phyloP scores from a whole-genome alignment of 441 rosid species.

The Codiaeum variegatum region DNA sequence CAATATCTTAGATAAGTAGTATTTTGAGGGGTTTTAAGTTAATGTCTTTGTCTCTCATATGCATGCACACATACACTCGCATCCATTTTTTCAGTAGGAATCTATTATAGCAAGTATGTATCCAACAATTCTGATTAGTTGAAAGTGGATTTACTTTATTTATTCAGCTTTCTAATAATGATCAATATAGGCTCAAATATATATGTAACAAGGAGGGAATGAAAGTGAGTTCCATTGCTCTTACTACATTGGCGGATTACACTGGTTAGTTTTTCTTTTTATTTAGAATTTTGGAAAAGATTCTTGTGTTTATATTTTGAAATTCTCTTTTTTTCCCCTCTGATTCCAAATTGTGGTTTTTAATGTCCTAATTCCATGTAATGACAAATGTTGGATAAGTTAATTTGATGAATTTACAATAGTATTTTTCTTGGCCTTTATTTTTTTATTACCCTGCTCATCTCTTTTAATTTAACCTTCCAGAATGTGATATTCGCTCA shows the following conservation, averaged over 20 bases:
- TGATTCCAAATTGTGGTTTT: conserved; percentile 10
- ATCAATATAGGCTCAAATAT: conserved; percentile 67
- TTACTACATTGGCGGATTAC: conserved; percentile 79
- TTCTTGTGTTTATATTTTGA: neutral
- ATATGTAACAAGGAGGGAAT: conserved; percentile 85
- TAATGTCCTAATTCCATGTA: neutral
- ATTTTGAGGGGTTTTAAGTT: neutral
- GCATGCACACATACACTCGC: too few species aligned
- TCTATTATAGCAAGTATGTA: neutral
- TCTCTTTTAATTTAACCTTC: conserved; percentile 27
- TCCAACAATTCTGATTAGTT: neutral
- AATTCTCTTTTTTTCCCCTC: neutral
- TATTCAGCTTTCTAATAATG: neutral
- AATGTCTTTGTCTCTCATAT: neutral
- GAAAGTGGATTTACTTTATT: neutral
- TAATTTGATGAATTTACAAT: neutral
- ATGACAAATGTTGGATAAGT: conserved; percentile 4
- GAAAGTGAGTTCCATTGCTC: conserved; percentile 82
- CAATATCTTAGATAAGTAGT: neutral
- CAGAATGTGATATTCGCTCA: conserved; percentile 95
- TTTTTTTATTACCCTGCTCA: neutral
- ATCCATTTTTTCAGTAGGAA: neutral
- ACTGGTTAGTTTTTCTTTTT: conserved; percentile 55
- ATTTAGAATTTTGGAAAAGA: neutral
- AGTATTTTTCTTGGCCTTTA: neutral